These are phyloP conservation scores for Simplicillium aogashimaense DNA, from an alignment of 2,329 filamentous ascomycete species.

Conservation along the genomic window DNA sequence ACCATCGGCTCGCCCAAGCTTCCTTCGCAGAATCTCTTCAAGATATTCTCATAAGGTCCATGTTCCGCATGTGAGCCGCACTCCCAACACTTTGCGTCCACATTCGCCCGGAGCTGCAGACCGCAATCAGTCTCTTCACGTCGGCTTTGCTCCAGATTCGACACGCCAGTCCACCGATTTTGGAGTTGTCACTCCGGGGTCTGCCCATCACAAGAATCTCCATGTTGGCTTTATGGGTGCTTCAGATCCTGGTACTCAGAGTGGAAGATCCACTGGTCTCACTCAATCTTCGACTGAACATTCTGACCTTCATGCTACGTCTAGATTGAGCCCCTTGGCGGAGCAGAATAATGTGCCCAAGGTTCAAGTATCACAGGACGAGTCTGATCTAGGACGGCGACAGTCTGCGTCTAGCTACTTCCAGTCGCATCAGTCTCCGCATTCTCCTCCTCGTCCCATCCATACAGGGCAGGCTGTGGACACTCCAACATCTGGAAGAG, in stretches of 20 bases:
- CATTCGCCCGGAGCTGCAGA: slow-evolving; percentile 9
- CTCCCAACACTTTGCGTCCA: slow-evolving; percentile 5
- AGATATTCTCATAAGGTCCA: slow-evolving; percentile 15
- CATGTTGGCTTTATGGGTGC: slow-evolving; percentile 47
- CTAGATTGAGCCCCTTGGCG: background rate
- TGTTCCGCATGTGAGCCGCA: slow-evolving; percentile 1
- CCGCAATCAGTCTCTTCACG: slow-evolving; percentile 17
- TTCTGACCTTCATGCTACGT: background rate
- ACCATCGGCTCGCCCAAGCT: slow-evolving; percentile 28
- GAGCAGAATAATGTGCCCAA: background rate
- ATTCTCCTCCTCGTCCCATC: background rate
- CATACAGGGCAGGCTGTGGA: background rate
- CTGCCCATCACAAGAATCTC: slow-evolving; percentile 19
- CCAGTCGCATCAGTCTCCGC: slow-evolving; percentile 1
- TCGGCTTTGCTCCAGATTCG: slow-evolving; percentile 18
- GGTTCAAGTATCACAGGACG: background rate
- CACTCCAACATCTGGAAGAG: background rate
- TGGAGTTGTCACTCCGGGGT: slow-evolving; percentile 10
- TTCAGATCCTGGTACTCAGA: slow-evolving; percentile 1
- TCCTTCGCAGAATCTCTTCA: slow-evolving; percentile 39
- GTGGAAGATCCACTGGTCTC: slow-evolving; percentile 5
- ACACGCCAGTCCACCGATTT: background rate
- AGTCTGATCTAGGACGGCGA: background rate
- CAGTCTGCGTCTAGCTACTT: slow-evolving; percentile 1
- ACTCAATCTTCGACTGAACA: slow-evolving; percentile 4